These are phyloP conservation scores for Globisporangium solare DNA, from an alignment of 352 stramenopile genomes.

Conservation along the genomic window DNA sequence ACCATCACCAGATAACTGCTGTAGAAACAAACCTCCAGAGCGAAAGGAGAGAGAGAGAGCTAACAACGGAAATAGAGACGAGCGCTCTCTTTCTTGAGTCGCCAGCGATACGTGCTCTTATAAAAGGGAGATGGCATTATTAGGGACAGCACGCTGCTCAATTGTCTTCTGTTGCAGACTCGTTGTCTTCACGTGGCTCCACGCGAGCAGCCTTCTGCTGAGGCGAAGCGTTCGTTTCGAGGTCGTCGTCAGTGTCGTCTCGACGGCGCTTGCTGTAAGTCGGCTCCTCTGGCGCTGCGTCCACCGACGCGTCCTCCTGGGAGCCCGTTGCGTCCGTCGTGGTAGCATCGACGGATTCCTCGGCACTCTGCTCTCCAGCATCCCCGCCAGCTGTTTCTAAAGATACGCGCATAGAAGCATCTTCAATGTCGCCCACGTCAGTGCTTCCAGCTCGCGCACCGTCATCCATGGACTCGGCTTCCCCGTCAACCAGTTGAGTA, in stretches of 20 bases:
- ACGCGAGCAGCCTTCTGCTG: neutral
- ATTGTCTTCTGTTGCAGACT: neutral
- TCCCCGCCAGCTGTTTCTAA: neutral
- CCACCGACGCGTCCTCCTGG: neutral
- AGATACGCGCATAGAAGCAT: neutral
- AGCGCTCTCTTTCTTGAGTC: no score
- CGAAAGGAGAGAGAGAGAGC: no score
- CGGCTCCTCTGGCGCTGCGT: neutral
- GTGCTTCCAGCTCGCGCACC: neutral
- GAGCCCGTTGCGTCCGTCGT: neutral
- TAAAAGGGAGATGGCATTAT: neutral
- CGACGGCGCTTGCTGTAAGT: neutral
- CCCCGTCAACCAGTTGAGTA: neutral
- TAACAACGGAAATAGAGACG: neutral
- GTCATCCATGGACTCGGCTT: neutral
- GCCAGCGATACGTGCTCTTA: no score
- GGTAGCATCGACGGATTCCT: neutral
- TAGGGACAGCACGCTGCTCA: neutral
- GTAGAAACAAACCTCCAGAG: neutral
- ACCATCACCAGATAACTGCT: constrained; percentile 35
- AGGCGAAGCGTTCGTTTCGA: neutral
- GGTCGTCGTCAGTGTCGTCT: neutral
- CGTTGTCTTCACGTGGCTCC: neutral
- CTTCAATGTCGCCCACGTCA: neutral
- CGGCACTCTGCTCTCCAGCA: neutral